Base-by-base conservation (phyloP, 192 early-diverging fungal genomes). In the Endogone sp. region DNA sequence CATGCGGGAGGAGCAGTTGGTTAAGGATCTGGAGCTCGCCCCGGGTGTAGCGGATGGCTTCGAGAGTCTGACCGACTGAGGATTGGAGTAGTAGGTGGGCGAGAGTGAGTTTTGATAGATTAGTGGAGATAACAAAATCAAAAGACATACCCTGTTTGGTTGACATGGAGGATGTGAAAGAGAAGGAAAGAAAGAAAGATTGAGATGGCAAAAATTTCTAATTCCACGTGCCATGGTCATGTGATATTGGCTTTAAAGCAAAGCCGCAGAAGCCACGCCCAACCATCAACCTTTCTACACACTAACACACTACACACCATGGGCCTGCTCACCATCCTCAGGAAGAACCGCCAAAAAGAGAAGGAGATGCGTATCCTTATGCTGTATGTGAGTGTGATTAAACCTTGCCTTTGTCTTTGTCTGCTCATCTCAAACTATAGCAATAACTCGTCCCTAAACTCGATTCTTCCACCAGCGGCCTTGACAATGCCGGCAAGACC, bases 401-500 rank as follows among this genome's bases (percentile, higher is more conserved):
- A n/a, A n/a, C n/a, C n/a, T n/a, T n/a, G n/a, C 9, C 31, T 20
- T 8, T 25, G 6, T 56, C n/a, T 23, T 63, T 56, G 54, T 70
- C 4, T 3, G 11, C 21, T 24, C 32, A 26, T 70, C 26, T 63
- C 0, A 25, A 37, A 69, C 22, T n/a, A n/a, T n/a, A n/a, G n/a
- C n/a, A n/a, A n/a, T n/a, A n/a, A n/a, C n/a, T n/a, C n/a, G n/a
- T n/a, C n/a, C n/a, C n/a, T n/a, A n/a, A n/a, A n/a, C n/a, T 61
- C 10, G 8, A 10, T n/a, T n/a, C n/a, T n/a, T n/a, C n/a, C n/a
- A n/a, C n/a, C n/a, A 91, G 90, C 13, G 97, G 97, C 0, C 85
- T 99, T 0, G 97, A 99, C 81, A 99, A 99, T 87, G 98, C 98
- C 0, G 98, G 98, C 67, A 99, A 99, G 72, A 99, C 98, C 0